Percentiles rank a stretch among this genome's conserved stretches.
Evolutionary conservation across 1,139 yeast genomes (phyloP).

Genomic region (Candida sanyaensis): DNA sequence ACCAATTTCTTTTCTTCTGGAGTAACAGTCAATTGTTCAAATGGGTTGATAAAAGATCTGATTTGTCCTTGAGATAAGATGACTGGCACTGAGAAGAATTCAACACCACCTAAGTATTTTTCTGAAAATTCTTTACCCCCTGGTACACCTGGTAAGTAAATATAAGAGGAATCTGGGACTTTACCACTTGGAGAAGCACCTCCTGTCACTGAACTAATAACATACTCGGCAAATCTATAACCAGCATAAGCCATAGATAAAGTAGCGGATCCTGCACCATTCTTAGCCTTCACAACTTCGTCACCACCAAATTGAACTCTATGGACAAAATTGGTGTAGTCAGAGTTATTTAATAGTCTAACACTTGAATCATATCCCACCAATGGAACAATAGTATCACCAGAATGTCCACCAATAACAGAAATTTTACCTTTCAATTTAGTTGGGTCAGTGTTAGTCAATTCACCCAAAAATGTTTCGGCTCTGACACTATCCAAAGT

Average conservation of each 20-base stretch:
- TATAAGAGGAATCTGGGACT: conserved; percentile 59
- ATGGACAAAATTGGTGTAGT: conserved; percentile 48
- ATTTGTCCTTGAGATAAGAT: conserved; percentile 52
- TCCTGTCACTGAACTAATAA: conserved; percentile 46
- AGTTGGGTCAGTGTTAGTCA: conserved; percentile 35
- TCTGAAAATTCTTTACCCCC: conserved; percentile 49
- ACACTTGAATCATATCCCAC: conserved; percentile 31
- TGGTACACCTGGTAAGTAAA: conserved; percentile 58
- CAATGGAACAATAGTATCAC: conserved; percentile 72
- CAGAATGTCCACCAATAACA: conserved; percentile 78
- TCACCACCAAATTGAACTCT: conserved; percentile 80
- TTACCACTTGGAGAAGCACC: conserved; percentile 12
- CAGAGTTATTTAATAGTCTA: conserved; percentile 24
- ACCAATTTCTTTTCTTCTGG: conserved; percentile 49
- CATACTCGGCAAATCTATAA: conserved; percentile 59
- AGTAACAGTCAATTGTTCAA: conserved; percentile 37
- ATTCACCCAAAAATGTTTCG: conserved; percentile 59
- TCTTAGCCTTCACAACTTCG: conserved; percentile 76
- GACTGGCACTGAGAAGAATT: conserved; percentile 67
- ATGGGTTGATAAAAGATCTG: conserved; percentile 46
- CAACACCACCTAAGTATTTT: conserved; percentile 39
- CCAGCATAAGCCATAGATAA: conserved; percentile 81
- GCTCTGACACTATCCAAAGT: conserved; percentile 72
- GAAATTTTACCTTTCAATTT: conserved; percentile 51
- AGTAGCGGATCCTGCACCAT: conserved; percentile 79